A percentile compares a stretch with the other conserved stretches of the same genome.
These are phyloP conservation scores for Apophysomyces sp. DNA, from an alignment of 371 early-diverging fungal genomes.

Conservation along the genomic window DNA sequence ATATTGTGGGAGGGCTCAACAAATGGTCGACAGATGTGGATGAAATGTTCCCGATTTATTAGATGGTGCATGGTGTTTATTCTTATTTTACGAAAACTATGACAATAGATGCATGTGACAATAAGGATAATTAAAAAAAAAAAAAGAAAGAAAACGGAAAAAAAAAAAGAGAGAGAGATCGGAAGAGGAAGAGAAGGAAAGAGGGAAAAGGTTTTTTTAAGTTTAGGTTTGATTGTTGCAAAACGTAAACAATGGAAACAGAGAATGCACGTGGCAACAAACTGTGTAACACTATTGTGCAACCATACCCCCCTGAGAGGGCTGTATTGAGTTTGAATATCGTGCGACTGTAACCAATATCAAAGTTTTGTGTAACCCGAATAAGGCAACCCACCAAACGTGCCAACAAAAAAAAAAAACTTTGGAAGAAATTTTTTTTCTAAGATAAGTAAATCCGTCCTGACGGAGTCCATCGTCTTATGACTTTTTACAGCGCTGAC, in stretches of 20 bases:
- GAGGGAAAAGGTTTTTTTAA: neutral
- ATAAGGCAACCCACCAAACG: neutral
- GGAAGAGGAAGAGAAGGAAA: neutral
- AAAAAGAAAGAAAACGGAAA: no score
- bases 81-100: no score
- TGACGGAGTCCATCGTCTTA: neutral
- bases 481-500: neutral
- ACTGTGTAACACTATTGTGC: neutral
- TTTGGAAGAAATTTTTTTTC: neutral
- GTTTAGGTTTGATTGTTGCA: conserved; percentile 2
- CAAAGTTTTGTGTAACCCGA: neutral
- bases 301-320: neutral
- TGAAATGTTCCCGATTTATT: conserved; percentile 82
- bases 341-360: neutral
- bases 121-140: no score
- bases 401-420: neutral
- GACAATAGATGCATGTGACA: no score
- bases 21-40: conserved; percentile 82
- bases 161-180: no score
- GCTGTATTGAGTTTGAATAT: neutral
- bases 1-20: conserved; percentile 83
- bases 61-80: no score
- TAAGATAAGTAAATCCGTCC: neutral
- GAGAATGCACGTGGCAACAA: neutral
- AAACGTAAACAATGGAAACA: neutral